These are phyloP conservation scores for Daedaleopsis nitida DNA, from an alignment of 768 basidiomycete species.

Conservation along the genomic window DNA sequence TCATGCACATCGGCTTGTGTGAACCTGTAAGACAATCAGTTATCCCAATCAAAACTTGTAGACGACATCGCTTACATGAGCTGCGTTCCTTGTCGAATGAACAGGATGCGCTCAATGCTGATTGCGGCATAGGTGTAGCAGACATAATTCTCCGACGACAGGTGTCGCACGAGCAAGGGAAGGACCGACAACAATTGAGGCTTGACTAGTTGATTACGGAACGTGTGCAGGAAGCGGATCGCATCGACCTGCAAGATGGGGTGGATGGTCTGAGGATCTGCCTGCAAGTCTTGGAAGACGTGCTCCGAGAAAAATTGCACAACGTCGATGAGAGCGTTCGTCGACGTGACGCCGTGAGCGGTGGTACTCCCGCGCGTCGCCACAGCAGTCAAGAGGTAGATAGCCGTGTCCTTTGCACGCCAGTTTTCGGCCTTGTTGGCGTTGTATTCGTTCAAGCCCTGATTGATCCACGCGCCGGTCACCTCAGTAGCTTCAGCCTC, in stretches of 20 bases:
- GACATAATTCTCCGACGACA: slow-evolving; percentile 84
- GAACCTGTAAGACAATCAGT: slow-evolving; percentile 56
- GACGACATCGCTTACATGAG: slow-evolving; percentile 60
- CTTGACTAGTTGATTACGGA: slow-evolving; percentile 73
- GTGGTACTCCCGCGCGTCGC: slow-evolving; percentile 88
- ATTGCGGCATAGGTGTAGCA: slow-evolving; percentile 96
- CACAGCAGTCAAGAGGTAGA: slow-evolving; percentile 91
- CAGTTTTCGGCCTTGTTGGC: slow-evolving; percentile 65
- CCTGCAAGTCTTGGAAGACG: slow-evolving; percentile 84
- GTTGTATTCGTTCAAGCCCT: slow-evolving; percentile 68
- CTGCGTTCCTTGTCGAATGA: slow-evolving; percentile 78
- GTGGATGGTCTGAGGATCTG: slow-evolving; percentile 66
- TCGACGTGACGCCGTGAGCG: slow-evolving; percentile 93
- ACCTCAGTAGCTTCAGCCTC: slow-evolving; percentile 88
- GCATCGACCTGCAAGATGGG: slow-evolving; percentile 95
- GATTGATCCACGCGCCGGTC: slow-evolving; percentile 80
- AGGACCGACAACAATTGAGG: slow-evolving; percentile 90
- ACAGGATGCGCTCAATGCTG: slow-evolving; percentile 94
- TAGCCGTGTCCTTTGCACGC: slow-evolving; percentile 92
- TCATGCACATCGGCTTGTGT: slow-evolving; percentile 85
- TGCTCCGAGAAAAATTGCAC: slow-evolving; percentile 95
- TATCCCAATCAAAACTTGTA: not conserved
- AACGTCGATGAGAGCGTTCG: slow-evolving; percentile 89
- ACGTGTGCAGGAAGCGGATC: slow-evolving; percentile 65
- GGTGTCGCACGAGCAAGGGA: slow-evolving; percentile 81